Conservation (phyloP, 352 stramenopile genomes). For the Phytophthora colocasiae region DNA sequence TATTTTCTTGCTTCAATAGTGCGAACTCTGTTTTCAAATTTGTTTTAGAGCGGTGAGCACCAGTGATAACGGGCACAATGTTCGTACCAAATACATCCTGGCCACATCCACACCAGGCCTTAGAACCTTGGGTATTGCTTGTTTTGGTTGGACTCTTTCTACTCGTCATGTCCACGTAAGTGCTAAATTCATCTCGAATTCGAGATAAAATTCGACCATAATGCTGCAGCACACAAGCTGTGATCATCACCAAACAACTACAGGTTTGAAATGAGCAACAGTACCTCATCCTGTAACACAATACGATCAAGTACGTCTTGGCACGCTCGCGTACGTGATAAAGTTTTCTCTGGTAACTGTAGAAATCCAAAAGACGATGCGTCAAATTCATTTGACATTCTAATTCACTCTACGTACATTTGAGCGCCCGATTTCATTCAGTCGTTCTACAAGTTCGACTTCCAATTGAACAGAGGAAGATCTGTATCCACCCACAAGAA, state of each 20-base stretch:
- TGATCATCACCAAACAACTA: no score
- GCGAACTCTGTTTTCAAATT: conserved; percentile 42
- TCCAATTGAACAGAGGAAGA: conserved; percentile 62
- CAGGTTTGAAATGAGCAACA: background rate
- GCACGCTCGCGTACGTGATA: conserved; percentile 58
- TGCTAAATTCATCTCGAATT: conserved; percentile 72
- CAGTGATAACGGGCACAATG: background rate
- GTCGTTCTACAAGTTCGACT: conserved; percentile 63
- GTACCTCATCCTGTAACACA: conserved; percentile 68
- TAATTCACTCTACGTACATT: conserved; percentile 40
- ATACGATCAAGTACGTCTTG: conserved; percentile 59
- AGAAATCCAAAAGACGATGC: background rate
- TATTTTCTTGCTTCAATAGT: conserved; percentile 63
- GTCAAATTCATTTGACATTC: conserved; percentile 1
- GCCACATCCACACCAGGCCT: conserved; percentile 29
- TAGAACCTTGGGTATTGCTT: conserved; percentile 9
- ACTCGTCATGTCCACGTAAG: conserved; percentile 46
- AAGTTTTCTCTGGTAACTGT: conserved; percentile 64
- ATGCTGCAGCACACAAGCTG: conserved; percentile 31
- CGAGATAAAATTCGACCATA: conserved; percentile 59
- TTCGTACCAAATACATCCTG: conserved; percentile 34
- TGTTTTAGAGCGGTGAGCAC: background rate
- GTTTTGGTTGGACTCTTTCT: conserved; percentile 30
- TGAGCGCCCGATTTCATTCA: conserved; percentile 74
- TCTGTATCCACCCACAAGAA: conserved; percentile 53